Percentiles rank a stretch among this genome's conserved stretches.
These are phyloP conservation scores for Sarcodon sp. DNA, from an alignment of 768 basidiomycete species.

Conservation along the genomic window DNA sequence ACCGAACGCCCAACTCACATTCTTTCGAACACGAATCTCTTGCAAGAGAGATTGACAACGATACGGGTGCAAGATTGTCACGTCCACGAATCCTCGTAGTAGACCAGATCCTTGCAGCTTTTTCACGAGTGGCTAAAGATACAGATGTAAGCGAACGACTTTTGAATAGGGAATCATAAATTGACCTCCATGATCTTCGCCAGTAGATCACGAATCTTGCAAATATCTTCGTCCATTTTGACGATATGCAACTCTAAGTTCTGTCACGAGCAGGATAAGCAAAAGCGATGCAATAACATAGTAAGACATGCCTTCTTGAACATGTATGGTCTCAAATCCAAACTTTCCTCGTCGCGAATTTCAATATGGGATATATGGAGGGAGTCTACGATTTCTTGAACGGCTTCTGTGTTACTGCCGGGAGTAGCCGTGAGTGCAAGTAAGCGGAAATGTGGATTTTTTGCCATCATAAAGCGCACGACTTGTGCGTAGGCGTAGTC, in stretches of 20 bases:
- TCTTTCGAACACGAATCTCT: conserved; percentile 17
- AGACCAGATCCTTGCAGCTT: conserved; percentile 24
- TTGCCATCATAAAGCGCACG: conserved; percentile 82
- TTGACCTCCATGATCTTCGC: conserved; percentile 64
- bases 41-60: conserved; percentile 31
- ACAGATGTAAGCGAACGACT: not conserved
- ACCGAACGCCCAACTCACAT: conserved; percentile 35
- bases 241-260: conserved; percentile 71
- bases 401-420: conserved; percentile 71
- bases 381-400: conserved; percentile 84
- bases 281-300: not conserved
- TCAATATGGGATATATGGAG: conserved; percentile 93
- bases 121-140: conserved; percentile 20
- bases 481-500: conserved; percentile 88
- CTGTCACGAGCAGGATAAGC: conserved; percentile 21
- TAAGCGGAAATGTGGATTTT: conserved; percentile 87
- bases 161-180: conserved; percentile 3
- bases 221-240: conserved; percentile 54
- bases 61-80: conserved; percentile 57
- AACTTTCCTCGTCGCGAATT: conserved; percentile 81
- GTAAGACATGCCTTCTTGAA: conserved; percentile 59
- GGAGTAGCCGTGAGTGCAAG: conserved; percentile 95
- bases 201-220: conserved; percentile 53
- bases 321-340: conserved; percentile 79
- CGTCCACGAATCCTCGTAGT: conserved; percentile 35